phyloP scores from a whole-genome alignment of 352 stramenopile species.

The Globisporangium cystogenes region DNA sequence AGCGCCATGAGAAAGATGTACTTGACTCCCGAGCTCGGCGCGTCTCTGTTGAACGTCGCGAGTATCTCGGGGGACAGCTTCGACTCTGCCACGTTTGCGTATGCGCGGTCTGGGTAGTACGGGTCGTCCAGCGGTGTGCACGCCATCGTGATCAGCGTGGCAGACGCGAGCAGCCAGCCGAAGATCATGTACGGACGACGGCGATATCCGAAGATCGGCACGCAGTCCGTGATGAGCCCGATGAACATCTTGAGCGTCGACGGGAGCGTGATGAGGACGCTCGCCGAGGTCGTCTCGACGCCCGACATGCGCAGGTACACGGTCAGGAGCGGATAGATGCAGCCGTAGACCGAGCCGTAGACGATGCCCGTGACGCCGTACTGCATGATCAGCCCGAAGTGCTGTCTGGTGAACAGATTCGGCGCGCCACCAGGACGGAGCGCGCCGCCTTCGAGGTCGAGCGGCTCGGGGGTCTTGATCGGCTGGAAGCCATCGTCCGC shows the following conservation, averaged over 20 bases:
- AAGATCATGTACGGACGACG: constrained; percentile 25
- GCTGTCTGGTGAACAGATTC: constrained; percentile 10
- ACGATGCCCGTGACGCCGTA: constrained; percentile 19
- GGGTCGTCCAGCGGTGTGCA: constrained; percentile 6
- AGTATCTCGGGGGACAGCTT: constrained; percentile 30
- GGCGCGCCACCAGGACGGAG: constrained; percentile 14
- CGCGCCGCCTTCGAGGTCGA: constrained; percentile 11
- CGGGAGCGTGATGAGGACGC: constrained; percentile 13
- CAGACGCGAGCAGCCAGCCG: constrained; percentile 12
- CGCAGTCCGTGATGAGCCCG: neutral
- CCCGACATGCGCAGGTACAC: constrained; percentile 20
- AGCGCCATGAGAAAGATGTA: constrained; percentile 52
- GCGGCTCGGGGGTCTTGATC: constrained; percentile 5
- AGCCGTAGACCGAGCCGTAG: constrained; percentile 14
- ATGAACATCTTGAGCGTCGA: constrained; percentile 10
- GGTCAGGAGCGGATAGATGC: neutral
- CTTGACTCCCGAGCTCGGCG: constrained; percentile 31
- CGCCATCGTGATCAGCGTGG: constrained; percentile 12
- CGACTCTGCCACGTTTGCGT: neutral
- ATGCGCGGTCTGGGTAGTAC: constrained; percentile 6
- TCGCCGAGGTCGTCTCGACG: constrained; percentile 12
- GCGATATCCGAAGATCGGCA: constrained; percentile 5
- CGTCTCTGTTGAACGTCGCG: constrained; percentile 38
- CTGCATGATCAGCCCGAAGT: constrained; percentile 22
- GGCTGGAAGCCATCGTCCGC: constrained; percentile 1